Base-by-base conservation (phyloP, 768 basidiomycete genomes). In the Cystobasidium onofrii region DNA sequence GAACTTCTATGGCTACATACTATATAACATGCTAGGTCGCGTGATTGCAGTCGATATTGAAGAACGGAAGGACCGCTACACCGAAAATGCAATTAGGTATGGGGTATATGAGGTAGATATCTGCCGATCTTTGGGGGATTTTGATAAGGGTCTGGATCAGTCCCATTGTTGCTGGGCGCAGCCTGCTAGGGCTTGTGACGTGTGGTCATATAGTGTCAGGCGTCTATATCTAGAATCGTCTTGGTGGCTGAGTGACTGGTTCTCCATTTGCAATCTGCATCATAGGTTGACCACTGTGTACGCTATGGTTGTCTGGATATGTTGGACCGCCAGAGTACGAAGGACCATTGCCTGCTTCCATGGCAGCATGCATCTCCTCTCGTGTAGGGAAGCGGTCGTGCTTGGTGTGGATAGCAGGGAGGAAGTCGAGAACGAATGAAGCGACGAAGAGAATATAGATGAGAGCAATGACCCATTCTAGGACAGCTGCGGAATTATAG, bases 381-480 rank as follows among this genome's bases (percentile, higher is more conserved):
- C 33, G 33, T 29, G 69, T 71, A 6, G 69, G 69, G 69, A 71
- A 71, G 20, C 69, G 69, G 55, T 71, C 69, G 18, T 71, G 52
- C 36, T 71, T 71, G 7, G 50, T 60, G 69, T 60, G 54, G 18
- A 71, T 25, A 18, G 69, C 69, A 44, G 69, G 69, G 9, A 71
- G 50, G 43, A 71, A 71, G 80, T 91, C 90, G 79, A 85, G 88
- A 75, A 80, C 86, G 81, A 89, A 91, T 0, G 89, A 88, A 73
- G 89, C 82, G 46, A 90, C 81, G 80, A 89, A 91, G 76, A 89
- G 84, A 4, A 87, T 87, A 80, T 87, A 90, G 9, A 88, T 86
- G 67, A 90, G 87, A 1, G 85, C 84, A 62, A 91, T 89, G 0
- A 80, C 78, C 90, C 90, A 91, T 80, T 91, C 90, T 7, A 91